A percentile compares a stretch with the other conserved stretches of the same genome.
phyloP scores from a whole-genome alignment of 1,139 yeast species.

The Meyerozyma guilliermondii region DNA sequence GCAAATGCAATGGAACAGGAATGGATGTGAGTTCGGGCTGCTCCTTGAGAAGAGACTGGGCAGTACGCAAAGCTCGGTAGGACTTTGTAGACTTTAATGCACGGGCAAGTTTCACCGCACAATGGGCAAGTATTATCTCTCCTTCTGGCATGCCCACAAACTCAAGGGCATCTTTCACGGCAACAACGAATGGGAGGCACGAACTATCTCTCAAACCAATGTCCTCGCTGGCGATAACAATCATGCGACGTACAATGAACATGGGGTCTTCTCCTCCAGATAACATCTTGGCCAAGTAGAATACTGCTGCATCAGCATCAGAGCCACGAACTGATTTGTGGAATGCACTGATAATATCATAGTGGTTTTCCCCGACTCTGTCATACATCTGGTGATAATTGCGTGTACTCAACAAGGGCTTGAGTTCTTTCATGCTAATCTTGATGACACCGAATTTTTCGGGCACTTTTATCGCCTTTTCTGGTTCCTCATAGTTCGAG shows the following conservation, averaged over 20 bases:
- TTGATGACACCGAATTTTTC: slow-evolving; percentile 23
- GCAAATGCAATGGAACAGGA: slow-evolving; percentile 72
- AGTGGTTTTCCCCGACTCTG: slow-evolving; percentile 84
- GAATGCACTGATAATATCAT: slow-evolving; percentile 90
- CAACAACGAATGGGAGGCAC: slow-evolving; percentile 80
- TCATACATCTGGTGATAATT: slow-evolving; percentile 69
- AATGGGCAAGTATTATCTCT: slow-evolving; percentile 83
- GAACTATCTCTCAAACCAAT: slow-evolving; percentile 78
- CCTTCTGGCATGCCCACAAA: slow-evolving; percentile 98
- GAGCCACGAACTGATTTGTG: slow-evolving; percentile 89
- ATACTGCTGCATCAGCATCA: slow-evolving; percentile 84
- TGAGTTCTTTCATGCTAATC: slow-evolving; percentile 31
- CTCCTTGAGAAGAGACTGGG: slow-evolving; percentile 52
- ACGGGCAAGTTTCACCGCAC: slow-evolving; percentile 80
- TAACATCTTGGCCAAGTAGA: slow-evolving; percentile 81
- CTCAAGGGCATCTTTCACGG: slow-evolving; percentile 83
- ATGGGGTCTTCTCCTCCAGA: slow-evolving; percentile 92
- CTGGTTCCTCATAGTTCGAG: slow-evolving; percentile 12
- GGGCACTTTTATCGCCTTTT: slow-evolving; percentile 14
- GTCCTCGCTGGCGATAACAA: slow-evolving; percentile 89
- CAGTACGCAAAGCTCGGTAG: slow-evolving; percentile 68
- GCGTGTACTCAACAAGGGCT: slow-evolving; percentile 30
- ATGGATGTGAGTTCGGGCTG: slow-evolving; percentile 62
- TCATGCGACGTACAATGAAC: slow-evolving; percentile 88
- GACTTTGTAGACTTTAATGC: slow-evolving; percentile 85